Evolutionary conservation across 2,329 filamentous ascomycete genomes (phyloP).

Genomic region (Aphanoascus verrucosus): DNA sequence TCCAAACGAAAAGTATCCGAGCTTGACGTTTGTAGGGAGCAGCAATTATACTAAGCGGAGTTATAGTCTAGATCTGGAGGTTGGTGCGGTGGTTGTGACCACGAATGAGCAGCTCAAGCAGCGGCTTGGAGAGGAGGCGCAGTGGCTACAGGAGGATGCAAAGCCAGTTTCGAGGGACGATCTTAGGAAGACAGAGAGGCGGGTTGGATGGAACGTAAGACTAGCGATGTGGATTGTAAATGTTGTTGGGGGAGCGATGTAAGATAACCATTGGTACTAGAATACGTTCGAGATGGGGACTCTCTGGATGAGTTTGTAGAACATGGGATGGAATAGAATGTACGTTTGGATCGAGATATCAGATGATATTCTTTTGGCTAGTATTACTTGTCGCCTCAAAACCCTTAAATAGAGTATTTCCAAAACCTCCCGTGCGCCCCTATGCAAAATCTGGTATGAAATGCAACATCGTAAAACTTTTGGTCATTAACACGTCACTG

Average conservation of each 20-base stretch:
- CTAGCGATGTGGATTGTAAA: conserved; percentile 91
- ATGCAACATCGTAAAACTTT: not conserved
- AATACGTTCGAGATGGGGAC: not conserved
- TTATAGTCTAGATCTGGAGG: conserved; percentile 85
- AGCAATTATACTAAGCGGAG: conserved; percentile 94
- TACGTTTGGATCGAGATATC: not conserved
- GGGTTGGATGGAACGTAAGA: conserved; percentile 73
- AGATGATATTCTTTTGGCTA: not conserved
- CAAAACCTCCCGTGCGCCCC: not conserved
- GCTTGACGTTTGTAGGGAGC: conserved; percentile 75
- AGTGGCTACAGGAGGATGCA: conserved; percentile 67
- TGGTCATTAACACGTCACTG: not conserved
- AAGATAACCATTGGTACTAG: conserved; percentile 17
- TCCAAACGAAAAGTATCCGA: conserved; percentile 50
- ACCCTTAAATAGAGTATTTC: not conserved
- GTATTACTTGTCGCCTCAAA: not conserved
- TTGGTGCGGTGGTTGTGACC: conserved; percentile 77
- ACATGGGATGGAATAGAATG: not conserved
- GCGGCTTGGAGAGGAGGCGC: conserved; percentile 66
- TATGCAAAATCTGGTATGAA: conserved; percentile 2
- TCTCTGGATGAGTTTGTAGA: not conserved
- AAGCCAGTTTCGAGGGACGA: conserved; percentile 60
- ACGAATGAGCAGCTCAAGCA: conserved; percentile 59
- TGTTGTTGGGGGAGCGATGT: conserved; percentile 78
- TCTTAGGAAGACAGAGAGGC: conserved; percentile 67